These are phyloP conservation scores for Penicillium capsulatum DNA, from an alignment of 2,329 filamentous ascomycete species.

Conservation along the genomic window DNA sequence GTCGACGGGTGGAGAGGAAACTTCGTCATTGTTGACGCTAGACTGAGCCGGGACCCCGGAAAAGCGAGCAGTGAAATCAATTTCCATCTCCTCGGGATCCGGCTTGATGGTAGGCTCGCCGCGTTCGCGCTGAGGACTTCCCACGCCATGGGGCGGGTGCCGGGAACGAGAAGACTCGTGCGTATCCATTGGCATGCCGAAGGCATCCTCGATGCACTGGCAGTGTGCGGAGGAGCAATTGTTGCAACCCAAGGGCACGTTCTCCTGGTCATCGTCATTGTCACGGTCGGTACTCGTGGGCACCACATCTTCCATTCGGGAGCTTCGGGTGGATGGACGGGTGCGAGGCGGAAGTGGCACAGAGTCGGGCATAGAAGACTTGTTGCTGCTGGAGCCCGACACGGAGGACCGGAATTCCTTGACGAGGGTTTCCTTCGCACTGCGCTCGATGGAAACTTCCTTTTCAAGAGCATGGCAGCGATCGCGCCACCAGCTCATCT, in stretches of 20 bases:
- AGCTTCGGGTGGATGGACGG: slow-evolving; percentile 17
- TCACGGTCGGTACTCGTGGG: slow-evolving; percentile 13
- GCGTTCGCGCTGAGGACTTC: slow-evolving; percentile 52
- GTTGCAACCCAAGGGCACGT: slow-evolving; percentile 57
- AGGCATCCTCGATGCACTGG: slow-evolving; percentile 55
- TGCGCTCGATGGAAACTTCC: slow-evolving; percentile 50
- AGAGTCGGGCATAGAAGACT: slow-evolving; percentile 31
- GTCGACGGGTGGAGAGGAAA: slow-evolving; percentile 51
- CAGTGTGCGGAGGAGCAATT: slow-evolving; percentile 63
- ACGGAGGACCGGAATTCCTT: slow-evolving; percentile 39
- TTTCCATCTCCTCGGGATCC: slow-evolving; percentile 56
- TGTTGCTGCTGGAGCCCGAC: slow-evolving; percentile 17
- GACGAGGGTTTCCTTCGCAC: slow-evolving; percentile 41
- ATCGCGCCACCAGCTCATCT: slow-evolving; percentile 45
- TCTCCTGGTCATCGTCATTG: slow-evolving; percentile 23
- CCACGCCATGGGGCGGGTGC: slow-evolving; percentile 31
- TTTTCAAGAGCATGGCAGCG: slow-evolving; percentile 61
- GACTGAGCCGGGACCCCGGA: slow-evolving; percentile 38
- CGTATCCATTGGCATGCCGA: slow-evolving; percentile 46
- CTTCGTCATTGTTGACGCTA: slow-evolving; percentile 12
- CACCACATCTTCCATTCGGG: slow-evolving; percentile 19
- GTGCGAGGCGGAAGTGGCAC: slow-evolving; percentile 38
- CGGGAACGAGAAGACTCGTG: slow-evolving; percentile 36
- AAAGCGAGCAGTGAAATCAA: slow-evolving; percentile 69
- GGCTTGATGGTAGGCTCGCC: slow-evolving; percentile 46